Evolutionary conservation across 2,329 filamentous ascomycete genomes (phyloP).

Genomic region (Aureobasidium uvarum): DNA sequence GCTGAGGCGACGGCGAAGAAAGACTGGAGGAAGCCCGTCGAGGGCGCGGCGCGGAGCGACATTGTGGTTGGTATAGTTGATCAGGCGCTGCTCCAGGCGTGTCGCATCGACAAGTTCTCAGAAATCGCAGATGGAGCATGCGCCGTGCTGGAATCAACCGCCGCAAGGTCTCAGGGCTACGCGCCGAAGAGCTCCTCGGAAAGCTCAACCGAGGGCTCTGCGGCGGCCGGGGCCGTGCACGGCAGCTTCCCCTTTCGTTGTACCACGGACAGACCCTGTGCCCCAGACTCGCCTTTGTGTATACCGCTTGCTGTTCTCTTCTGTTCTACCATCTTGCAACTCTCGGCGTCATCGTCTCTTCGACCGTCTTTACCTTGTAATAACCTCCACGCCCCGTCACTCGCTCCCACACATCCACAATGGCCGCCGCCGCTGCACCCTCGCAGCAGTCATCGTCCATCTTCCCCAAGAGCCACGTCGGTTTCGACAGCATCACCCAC

Average conservation of each 20-base stretch:
- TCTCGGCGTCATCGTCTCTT: background rate
- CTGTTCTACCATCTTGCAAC: background rate
- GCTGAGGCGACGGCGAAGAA: constrained; percentile 55
- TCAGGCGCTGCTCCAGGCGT: constrained; percentile 2
- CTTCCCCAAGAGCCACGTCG: constrained; percentile 96
- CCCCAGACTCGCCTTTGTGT: constrained; percentile 21
- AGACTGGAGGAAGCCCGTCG: constrained; percentile 46
- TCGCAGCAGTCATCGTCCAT: constrained; percentile 51
- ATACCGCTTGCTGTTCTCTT: constrained; percentile 20
- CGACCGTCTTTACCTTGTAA: constrained; percentile 1
- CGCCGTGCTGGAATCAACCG: background rate
- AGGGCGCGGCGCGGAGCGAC: constrained; percentile 42
- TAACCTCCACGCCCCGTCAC: background rate
- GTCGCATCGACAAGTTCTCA: constrained; percentile 18
- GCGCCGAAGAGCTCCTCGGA: background rate
- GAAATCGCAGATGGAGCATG: background rate
- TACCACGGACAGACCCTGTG: constrained; percentile 28
- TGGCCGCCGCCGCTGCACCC: constrained; percentile 64
- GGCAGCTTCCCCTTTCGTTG: constrained; percentile 42
- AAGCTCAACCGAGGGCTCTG: constrained; percentile 6
- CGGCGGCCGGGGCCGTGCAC: constrained; percentile 20
- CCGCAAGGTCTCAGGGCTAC: background rate
- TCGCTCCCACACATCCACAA: constrained; percentile 38
- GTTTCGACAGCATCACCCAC: constrained; percentile 99
- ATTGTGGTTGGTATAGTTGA: constrained; percentile 32